phyloP scores from a whole-genome alignment of 129 eudicot species.

The Solidago caesia region DNA sequence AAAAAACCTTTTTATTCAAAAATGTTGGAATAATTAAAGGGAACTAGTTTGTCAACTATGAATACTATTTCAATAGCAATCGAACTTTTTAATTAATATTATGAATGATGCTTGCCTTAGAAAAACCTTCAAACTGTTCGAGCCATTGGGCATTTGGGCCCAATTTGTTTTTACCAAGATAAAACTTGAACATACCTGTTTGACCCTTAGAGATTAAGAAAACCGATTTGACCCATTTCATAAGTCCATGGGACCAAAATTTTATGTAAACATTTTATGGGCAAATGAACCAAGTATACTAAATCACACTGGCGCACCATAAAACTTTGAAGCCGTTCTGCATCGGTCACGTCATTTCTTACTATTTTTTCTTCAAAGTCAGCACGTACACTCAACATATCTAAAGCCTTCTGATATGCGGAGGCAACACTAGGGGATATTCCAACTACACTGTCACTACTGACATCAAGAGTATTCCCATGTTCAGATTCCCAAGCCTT shows the following conservation, averaged over 20 bases:
- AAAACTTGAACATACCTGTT: background rate
- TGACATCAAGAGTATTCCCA: slow-evolving; percentile 47
- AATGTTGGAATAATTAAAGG: no score
- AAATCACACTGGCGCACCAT: slow-evolving; percentile 44
- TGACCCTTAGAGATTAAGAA: background rate
- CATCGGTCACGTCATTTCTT: slow-evolving; percentile 47
- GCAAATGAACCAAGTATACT: slow-evolving; percentile 1
- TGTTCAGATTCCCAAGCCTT: slow-evolving; percentile 81
- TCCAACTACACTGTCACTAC: slow-evolving; percentile 51
- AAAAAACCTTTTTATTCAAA: no score
- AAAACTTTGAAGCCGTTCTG: slow-evolving; percentile 74
- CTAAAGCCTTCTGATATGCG: slow-evolving; percentile 79
- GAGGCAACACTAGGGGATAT: slow-evolving; percentile 64
- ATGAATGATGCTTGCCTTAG: background rate
- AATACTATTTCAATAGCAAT: background rate
- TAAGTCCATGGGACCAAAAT: background rate
- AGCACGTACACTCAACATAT: slow-evolving; percentile 63
- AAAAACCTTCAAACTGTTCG: background rate
- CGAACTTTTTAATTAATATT: background rate
- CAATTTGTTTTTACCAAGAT: background rate
- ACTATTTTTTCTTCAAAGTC: slow-evolving; percentile 64
- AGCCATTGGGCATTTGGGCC: background rate
- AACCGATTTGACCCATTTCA: background rate
- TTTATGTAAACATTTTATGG: background rate
- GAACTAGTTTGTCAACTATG: no score